phyloP scores from a whole-genome alignment of 345 rosid species.

The Laguncularia racemosa region DNA sequence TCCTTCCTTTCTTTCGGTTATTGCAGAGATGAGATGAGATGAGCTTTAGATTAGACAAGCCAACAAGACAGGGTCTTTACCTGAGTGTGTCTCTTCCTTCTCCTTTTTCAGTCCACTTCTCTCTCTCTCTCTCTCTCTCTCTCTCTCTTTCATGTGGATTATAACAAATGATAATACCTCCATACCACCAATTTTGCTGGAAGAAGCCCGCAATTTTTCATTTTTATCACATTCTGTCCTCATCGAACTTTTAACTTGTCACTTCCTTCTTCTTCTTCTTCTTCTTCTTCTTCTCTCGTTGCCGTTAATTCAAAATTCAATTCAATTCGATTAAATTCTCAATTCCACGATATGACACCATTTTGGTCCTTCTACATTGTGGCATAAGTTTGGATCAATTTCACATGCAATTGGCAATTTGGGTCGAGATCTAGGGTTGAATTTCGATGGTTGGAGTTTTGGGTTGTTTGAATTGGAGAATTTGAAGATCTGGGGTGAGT shows the following conservation, averaged over 20 bases:
- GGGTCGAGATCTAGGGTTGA: no score
- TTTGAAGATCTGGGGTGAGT: background rate
- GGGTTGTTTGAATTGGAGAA: background rate
- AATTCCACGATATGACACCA: no score
- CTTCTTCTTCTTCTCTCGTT: background rate
- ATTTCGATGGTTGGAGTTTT: no score
- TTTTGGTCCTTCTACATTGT: no score
- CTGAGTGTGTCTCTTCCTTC: background rate
- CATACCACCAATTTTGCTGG: background rate
- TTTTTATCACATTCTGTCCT: background rate
- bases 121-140: constrained; percentile 1
- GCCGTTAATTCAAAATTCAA: background rate
- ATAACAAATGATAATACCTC: background rate
- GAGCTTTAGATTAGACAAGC: no score
- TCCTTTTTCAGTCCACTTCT: constrained; percentile 3
- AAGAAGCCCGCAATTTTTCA: background rate
- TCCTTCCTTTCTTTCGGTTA: constrained; percentile 3
- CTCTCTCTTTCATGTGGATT: background rate
- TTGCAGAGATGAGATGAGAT: background rate
- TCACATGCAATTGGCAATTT: no score
- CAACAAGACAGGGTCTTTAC: no score
- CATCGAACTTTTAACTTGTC: background rate
- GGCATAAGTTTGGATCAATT: no score
- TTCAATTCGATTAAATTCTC: background rate
- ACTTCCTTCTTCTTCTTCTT: background rate